These are phyloP conservation scores for Penicillium canariense DNA, from an alignment of 495 filamentous ascomycete genomes.

Conservation along the genomic window DNA sequence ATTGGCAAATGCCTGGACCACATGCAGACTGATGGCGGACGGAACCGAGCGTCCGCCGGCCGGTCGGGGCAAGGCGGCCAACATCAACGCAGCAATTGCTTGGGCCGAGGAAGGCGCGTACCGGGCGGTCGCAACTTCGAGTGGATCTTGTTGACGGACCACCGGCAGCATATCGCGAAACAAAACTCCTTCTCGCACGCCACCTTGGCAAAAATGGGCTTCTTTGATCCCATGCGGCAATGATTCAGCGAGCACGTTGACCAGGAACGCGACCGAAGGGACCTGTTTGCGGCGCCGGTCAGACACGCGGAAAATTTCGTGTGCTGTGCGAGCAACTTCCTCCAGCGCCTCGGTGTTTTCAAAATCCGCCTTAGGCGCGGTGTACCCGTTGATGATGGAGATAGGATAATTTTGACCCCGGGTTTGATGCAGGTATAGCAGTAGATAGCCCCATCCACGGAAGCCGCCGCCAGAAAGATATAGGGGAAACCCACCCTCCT, in stretches of 20 bases:
- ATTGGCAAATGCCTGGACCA: slow-evolving; percentile 53
- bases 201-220: slow-evolving; percentile 80
- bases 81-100: slow-evolving; percentile 41
- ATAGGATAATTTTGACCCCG: slow-evolving; percentile 74
- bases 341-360: slow-evolving; percentile 58
- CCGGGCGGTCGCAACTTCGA: slow-evolving; percentile 57
- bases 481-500: slow-evolving; percentile 61
- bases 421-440: slow-evolving; percentile 61
- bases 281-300: slow-evolving; percentile 77
- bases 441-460: slow-evolving; percentile 82
- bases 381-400: slow-evolving; percentile 80
- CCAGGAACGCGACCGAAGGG: slow-evolving; percentile 76
- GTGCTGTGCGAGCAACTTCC: slow-evolving; percentile 40
- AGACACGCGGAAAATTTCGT: slow-evolving; percentile 74
- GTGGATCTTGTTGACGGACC: slow-evolving; percentile 61
- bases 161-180: slow-evolving; percentile 60
- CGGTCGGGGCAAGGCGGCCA: slow-evolving; percentile 43
- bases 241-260: slow-evolving; percentile 66
- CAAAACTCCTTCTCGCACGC: slow-evolving; percentile 79
- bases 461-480: slow-evolving; percentile 89
- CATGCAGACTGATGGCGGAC: slow-evolving; percentile 37
- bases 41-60: slow-evolving; percentile 24
- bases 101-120: slow-evolving; percentile 45
- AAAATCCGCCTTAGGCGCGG: slow-evolving; percentile 60
- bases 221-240: slow-evolving; percentile 64